Evolutionary conservation across 2,329 filamentous ascomycete genomes (phyloP).

Genomic region (Aspergillus tanneri): DNA sequence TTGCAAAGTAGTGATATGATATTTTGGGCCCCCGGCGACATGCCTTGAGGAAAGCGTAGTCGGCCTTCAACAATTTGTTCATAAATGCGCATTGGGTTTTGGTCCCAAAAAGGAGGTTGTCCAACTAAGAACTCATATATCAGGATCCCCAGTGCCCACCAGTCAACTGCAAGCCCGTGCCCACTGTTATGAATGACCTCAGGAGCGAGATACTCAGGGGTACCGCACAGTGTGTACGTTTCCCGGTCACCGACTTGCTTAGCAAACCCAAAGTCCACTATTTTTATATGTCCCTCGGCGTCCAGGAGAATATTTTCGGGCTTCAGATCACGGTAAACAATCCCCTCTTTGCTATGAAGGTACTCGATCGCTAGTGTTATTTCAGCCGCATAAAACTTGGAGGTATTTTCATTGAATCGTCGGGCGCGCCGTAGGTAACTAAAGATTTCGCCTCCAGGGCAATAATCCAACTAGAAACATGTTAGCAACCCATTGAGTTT

Average conservation of each 20-base stretch:
- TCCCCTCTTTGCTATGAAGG: conserved; percentile 62
- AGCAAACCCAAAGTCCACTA: conserved; percentile 68
- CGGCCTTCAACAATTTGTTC: conserved; percentile 66
- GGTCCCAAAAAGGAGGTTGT: conserved; percentile 68
- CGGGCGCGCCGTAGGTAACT: conserved; percentile 62
- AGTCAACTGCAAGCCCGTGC: conserved; percentile 65
- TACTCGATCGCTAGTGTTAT: conserved; percentile 65
- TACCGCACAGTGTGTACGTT: conserved; percentile 67
- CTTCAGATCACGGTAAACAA: conserved; percentile 66
- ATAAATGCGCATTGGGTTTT: conserved; percentile 68
- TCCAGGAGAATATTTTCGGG: conserved; percentile 68
- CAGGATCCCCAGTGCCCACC: conserved; percentile 67
- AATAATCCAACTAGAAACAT: conserved; percentile 58
- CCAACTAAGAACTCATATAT: conserved; percentile 68
- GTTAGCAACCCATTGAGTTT: too few relatives aligned
- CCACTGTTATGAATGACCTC: conserved; percentile 66
- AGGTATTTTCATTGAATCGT: conserved; percentile 62
- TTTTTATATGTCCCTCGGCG: conserved; percentile 63
- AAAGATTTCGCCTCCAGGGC: conserved; percentile 66
- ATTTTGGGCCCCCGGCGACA: conserved; percentile 59
- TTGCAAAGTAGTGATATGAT: conserved; percentile 63
- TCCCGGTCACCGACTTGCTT: conserved; percentile 60
- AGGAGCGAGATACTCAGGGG: conserved; percentile 66
- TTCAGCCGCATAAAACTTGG: conserved; percentile 65
- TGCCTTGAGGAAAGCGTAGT: conserved; percentile 60